These are phyloP conservation scores for Arbutus unedo DNA, from an alignment of 148 eudicot species.

Conservation along the genomic window DNA sequence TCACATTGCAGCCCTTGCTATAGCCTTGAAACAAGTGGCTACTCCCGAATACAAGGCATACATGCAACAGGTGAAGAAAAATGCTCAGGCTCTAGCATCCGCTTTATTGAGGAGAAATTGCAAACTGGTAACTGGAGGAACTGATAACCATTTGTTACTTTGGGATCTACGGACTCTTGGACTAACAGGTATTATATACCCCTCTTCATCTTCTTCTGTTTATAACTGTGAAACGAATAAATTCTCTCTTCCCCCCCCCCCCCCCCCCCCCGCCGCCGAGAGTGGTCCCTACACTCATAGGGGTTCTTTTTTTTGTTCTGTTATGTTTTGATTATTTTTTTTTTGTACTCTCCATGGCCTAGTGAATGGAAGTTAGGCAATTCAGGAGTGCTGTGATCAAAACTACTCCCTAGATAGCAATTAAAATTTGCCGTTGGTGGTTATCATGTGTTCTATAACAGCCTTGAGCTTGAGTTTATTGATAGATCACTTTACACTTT, in stretches of 20 bases:
- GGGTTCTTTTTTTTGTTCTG: background rate
- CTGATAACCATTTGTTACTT: conserved; percentile 88
- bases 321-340: background rate
- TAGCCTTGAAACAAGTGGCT: conserved; percentile 88
- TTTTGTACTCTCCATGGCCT: background rate
- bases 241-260: background rate
- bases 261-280: background rate
- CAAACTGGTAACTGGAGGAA: conserved; percentile 86
- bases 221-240: background rate
- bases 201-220: background rate
- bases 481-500: background rate
- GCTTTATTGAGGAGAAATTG: conserved; percentile 69
- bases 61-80: conserved; percentile 92
- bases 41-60: conserved; percentile 79
- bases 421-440: background rate
- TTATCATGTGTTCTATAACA: background rate
- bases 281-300: background rate
- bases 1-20: conserved; percentile 94
- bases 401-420: background rate
- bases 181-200: conserved; percentile 51
- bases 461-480: background rate
- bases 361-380: background rate
- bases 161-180: conserved; percentile 93
- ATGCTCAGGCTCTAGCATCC: conserved; percentile 75
- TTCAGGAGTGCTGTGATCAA: background rate